These are phyloP conservation scores for Leccinum aurantiacum DNA, from an alignment of 768 basidiomycete genomes.

Conservation along the genomic window DNA sequence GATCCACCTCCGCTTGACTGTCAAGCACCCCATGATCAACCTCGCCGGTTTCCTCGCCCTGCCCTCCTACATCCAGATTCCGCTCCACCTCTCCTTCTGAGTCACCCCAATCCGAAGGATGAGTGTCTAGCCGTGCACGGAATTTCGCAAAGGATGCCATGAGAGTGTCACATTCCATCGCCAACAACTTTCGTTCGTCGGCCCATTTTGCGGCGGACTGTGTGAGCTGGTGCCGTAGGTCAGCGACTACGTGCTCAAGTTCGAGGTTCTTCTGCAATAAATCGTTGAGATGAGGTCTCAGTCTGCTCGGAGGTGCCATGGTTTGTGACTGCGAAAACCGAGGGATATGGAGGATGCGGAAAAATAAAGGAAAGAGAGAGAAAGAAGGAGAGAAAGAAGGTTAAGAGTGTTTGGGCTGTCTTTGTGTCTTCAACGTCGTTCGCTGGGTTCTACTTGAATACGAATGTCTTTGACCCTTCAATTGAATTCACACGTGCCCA, in stretches of 20 bases:
- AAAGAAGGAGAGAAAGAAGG: not conserved
- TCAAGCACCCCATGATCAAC: conserved; percentile 4
- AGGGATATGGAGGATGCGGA: not conserved
- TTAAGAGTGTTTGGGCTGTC: not conserved
- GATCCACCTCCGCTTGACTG: conserved; percentile 12
- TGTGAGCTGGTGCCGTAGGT: conserved; percentile 30
- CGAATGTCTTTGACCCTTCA: not conserved
- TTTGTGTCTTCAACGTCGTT: not conserved
- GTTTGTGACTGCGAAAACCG: not conserved
- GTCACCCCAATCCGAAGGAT: conserved; percentile 22
- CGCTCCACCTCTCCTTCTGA: conserved; percentile 28
- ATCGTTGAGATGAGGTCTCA: conserved; percentile 29
- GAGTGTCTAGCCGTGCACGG: conserved; percentile 24
- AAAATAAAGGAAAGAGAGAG: not conserved
- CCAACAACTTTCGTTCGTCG: conserved; percentile 28
- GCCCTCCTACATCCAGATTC: conserved; percentile 17
- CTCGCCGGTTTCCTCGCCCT: conserved; percentile 19
- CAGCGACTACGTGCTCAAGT: conserved; percentile 29
- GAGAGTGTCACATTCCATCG: conserved; percentile 24
- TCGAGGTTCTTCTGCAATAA: conserved; percentile 31
- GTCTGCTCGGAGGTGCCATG: conserved; percentile 27
- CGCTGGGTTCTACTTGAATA: not conserved
- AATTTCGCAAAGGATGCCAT: conserved; percentile 35
- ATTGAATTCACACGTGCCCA: conserved; percentile 18
- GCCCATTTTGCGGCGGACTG: conserved; percentile 31